Conservation (phyloP, 1,139 yeast species). For the Saccharomyces hybrid region DNA sequence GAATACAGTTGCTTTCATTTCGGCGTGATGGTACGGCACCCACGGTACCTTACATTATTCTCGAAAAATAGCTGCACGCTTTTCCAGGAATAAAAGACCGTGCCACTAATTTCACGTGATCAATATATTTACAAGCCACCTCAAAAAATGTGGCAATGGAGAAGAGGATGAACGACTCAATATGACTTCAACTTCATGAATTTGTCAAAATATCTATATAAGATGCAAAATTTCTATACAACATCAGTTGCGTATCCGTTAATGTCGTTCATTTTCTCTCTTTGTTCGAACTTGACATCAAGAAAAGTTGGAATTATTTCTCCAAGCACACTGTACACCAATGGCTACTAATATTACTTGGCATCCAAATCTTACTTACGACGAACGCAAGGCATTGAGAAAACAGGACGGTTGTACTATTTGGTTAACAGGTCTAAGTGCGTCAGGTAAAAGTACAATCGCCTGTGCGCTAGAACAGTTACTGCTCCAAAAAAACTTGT, state of each 20-base stretch:
- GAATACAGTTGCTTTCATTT: too few species aligned
- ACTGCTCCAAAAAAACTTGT: constrained; percentile 55
- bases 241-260: neutral
- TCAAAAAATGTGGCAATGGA: neutral
- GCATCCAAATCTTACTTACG: constrained; percentile 84
- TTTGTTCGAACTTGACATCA: neutral
- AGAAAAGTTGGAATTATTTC: neutral
- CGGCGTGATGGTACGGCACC: neutral
- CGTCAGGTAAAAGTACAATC: constrained; percentile 90
- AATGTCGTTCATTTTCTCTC: neutral
- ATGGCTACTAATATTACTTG: constrained; percentile 97
- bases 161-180: neutral
- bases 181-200: neutral
- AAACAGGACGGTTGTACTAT: constrained; percentile 84
- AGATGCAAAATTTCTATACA: neutral
- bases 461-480: constrained; percentile 91
- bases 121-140: neutral
- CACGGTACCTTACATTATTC: too few species aligned
- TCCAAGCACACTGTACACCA: neutral
- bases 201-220: neutral
- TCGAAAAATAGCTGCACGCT: neutral
- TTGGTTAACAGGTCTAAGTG: constrained; percentile 93
- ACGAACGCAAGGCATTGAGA: constrained; percentile 63
- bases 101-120: neutral
- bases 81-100: neutral